Conservation (phyloP, 345 rosid species). For the Murraya paniculata region DNA sequence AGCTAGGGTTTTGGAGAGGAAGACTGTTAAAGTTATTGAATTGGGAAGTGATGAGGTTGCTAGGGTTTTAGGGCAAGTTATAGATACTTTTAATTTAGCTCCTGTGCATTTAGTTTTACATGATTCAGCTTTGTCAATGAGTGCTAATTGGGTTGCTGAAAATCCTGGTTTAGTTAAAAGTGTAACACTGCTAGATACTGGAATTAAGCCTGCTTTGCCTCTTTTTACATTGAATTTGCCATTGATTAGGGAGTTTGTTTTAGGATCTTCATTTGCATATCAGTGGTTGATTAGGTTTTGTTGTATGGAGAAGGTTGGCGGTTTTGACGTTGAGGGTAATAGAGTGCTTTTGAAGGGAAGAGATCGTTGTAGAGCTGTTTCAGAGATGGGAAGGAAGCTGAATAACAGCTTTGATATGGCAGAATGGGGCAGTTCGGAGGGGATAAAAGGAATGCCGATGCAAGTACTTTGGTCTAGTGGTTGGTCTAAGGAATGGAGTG, state of each 20-base stretch:
- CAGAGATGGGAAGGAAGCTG: constrained; percentile 55
- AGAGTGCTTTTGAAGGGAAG: constrained; percentile 71
- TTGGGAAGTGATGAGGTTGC: constrained; percentile 70
- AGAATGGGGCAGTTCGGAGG: constrained; percentile 74
- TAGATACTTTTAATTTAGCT: constrained; percentile 63
- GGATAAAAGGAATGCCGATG: constrained; percentile 54
- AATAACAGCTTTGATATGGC: constrained; percentile 72
- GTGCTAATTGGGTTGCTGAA: constrained; percentile 69
- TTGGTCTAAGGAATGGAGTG: constrained; percentile 67
- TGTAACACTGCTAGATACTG: constrained; percentile 73
- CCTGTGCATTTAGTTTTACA: constrained; percentile 89
- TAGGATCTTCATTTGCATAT: constrained; percentile 47
- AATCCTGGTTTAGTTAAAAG: constrained; percentile 55
- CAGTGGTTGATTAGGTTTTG: constrained; percentile 50
- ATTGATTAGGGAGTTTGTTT: constrained; percentile 49
- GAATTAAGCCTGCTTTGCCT: constrained; percentile 66
- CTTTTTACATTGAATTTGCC: constrained; percentile 56
- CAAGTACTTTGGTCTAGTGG: constrained; percentile 77
- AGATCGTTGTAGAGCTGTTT: constrained; percentile 62
- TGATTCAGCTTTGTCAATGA: constrained; percentile 75
- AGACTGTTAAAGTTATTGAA: constrained; percentile 49
- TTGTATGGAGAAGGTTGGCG: constrained; percentile 52
- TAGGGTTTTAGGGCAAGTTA: constrained; percentile 65
- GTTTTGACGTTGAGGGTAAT: constrained; percentile 57
- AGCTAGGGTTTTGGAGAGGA: constrained; percentile 35